phyloP scores from a whole-genome alignment of 495 filamentous ascomycete species.

The Neurospora sp. region DNA sequence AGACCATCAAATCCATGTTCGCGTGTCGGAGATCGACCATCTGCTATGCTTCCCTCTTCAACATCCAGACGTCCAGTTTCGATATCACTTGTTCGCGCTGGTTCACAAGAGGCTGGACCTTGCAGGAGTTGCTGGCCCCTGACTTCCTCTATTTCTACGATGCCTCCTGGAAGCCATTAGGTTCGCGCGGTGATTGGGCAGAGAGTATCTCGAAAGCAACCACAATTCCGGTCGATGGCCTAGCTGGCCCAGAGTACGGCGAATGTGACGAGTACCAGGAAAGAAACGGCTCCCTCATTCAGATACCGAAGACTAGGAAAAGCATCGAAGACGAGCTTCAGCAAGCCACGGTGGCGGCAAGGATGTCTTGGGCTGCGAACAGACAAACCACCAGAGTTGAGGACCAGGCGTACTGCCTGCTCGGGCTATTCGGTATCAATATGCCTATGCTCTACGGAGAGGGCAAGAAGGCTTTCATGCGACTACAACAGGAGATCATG shows the following conservation, averaged over 20 bases:
- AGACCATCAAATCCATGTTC: no score
- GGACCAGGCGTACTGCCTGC: conserved; percentile 28
- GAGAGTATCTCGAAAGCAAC: not conserved
- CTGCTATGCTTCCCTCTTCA: no score
- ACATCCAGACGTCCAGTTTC: no score
- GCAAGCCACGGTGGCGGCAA: conserved; percentile 3
- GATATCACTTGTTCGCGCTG: not conserved
- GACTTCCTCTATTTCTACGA: not conserved
- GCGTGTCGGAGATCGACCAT: no score
- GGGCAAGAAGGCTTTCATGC: conserved; percentile 23
- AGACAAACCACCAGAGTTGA: conserved; percentile 24
- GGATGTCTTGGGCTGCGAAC: conserved; percentile 25
- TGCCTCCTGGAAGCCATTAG: not conserved
- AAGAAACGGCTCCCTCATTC: not conserved
- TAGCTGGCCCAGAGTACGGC: not conserved
- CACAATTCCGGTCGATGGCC: not conserved
- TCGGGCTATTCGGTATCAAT: conserved; percentile 26
- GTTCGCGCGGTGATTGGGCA: not conserved
- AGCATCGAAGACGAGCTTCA: not conserved
- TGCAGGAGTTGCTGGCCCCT: not conserved
- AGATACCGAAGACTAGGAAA: not conserved
- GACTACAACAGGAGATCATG: conserved; percentile 26
- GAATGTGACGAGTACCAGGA: not conserved
- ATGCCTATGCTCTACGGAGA: conserved; percentile 30
- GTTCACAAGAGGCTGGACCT: not conserved